Conservation (phyloP, 1,284 basidiomycete species). For the Tilletia indica region DNA sequence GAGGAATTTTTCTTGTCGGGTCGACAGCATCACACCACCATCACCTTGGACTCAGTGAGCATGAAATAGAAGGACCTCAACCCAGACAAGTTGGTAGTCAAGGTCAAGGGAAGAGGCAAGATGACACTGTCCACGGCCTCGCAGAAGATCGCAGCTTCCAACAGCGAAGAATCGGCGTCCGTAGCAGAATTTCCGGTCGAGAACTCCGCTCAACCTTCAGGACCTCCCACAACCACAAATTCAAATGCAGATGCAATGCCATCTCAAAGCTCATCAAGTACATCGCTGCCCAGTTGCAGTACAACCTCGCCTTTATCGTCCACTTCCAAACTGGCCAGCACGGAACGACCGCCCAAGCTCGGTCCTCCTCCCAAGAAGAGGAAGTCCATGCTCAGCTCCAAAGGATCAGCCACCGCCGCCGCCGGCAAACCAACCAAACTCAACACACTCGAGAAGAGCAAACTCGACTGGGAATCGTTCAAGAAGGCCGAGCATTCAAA, state of each 20-base stretch:
- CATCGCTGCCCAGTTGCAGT: background rate
- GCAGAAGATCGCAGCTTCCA: no score
- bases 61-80: no score
- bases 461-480: slow-evolving; percentile 48
- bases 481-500: slow-evolving; percentile 14
- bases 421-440: slow-evolving; percentile 42
- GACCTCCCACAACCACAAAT: no score
- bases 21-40: no score
- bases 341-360: background rate
- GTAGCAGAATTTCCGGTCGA: no score
- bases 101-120: no score
- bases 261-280: background rate
- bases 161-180: no score
- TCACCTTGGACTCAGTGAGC: no score
- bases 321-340: background rate
- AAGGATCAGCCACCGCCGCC: slow-evolving; percentile 16
- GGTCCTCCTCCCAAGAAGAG: slow-evolving; percentile 16
- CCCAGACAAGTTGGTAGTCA: no score
- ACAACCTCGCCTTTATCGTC: background rate
- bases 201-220: no score
- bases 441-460: slow-evolving; percentile 54
- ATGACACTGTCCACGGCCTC: no score
- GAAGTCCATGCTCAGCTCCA: slow-evolving; percentile 4
- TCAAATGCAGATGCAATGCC: background rate
- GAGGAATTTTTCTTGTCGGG: no score